A percentile compares a stretch with the other conserved stretches of the same genome.
phyloP scores from a whole-genome alignment of 371 early-diverging fungal species.

The Rhizopus stolonifer region DNA sequence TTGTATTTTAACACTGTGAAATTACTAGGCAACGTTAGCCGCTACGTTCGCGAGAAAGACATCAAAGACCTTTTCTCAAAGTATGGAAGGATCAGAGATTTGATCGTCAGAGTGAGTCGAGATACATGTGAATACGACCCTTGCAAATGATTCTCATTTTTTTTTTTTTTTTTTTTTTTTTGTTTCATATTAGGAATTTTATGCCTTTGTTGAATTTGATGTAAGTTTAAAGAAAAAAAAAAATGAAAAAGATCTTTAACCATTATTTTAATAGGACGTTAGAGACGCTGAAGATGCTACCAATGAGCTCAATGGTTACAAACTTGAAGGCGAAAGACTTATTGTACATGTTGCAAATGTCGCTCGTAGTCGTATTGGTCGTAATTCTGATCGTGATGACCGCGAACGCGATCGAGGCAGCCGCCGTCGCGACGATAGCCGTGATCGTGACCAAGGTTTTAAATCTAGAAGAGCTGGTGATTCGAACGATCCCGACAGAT shows the following conservation, averaged over 20 bases:
- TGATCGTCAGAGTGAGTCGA: slow-evolving; percentile 25
- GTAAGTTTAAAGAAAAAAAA: slow-evolving; percentile 23
- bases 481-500: slow-evolving; percentile 28
- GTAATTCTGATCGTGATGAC: slow-evolving; percentile 9
- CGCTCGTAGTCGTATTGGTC: slow-evolving; percentile 22
- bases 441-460: slow-evolving; percentile 8
- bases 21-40: slow-evolving; percentile 33
- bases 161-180: slow-evolving; percentile 31
- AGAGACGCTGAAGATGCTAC: slow-evolving; percentile 77
- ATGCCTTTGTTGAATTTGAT: slow-evolving; percentile 61
- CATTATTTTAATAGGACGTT: slow-evolving; percentile 18
- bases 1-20: neutral
- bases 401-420: slow-evolving; percentile 5
- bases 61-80: slow-evolving; percentile 36
- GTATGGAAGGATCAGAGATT: slow-evolving; percentile 33
- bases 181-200: slow-evolving; percentile 16
- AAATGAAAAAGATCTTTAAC: neutral
- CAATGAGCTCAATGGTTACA: slow-evolving; percentile 62
- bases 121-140: neutral
- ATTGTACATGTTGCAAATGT: slow-evolving; percentile 33
- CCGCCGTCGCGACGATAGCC: slow-evolving; percentile 11
- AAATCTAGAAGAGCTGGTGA: slow-evolving; percentile 6
- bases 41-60: slow-evolving; percentile 42
- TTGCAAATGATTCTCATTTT: neutral
- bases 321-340: slow-evolving; percentile 45